Base-by-base conservation (phyloP, 2,329 filamentous ascomycete genomes). In the Aspergillus persii region DNA sequence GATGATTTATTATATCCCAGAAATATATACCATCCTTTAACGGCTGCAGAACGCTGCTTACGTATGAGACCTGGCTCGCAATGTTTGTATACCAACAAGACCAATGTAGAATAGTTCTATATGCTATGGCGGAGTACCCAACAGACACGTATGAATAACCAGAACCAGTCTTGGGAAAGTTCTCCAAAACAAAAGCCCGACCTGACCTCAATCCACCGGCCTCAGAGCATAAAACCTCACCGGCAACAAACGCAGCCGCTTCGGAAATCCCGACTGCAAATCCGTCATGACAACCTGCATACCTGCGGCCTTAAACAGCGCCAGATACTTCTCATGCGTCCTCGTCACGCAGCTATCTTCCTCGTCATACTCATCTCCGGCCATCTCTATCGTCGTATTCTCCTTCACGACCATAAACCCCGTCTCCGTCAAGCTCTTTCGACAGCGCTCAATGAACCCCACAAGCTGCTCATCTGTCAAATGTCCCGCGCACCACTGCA, bases 401-500 rank as follows among this genome's bases (percentile, higher is more conserved):
- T 97, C 93, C 78, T 95, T 95, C 56, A 93, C 80, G 7, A 92
- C 82, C n/a, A 94, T 84, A 52, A 81, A 67, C 2, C 79, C 79
- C 9, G 62, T 70, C 12, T 72, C 56, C 53, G 73, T 66, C 60
- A 89, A 67, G 0, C 79, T 79, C 0, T 73, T 66, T 51, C 81
- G 83, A 71, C 90, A 90, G 29, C 85, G 80, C 56, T 77, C 66
- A 12, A 97, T 74, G 68, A 88, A 96, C 3, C 77, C 78, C 0
- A 89, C 79, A 3, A 97, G 72, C 71, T 96, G 86, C 8, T 75
- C 76, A 71, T 96, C 92, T 0, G 85, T 92, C 56, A 96, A 78
- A 73, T 97, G 89, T 26, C 90, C 89, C 7, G 94, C 75, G 74
- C 92, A 97, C 92, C 93, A 96, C 75, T 97, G 93, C 54, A 85